phyloP scores from a whole-genome alignment of 78 protist species.

The Dictyostelium capitatum region DNA sequence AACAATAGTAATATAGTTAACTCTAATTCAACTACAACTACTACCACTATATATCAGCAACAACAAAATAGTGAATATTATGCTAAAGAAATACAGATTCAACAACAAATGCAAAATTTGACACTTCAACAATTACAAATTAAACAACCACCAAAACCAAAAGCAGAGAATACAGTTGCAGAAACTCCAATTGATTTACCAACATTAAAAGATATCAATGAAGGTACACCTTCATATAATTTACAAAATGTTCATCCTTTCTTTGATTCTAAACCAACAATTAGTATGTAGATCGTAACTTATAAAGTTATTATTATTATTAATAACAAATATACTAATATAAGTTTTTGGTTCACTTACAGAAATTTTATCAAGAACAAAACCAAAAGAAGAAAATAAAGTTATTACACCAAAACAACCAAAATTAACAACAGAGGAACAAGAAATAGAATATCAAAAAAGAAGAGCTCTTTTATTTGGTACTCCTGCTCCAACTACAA shows the following conservation, averaged over 20 bases:
- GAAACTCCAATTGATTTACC: neutral
- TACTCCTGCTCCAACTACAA: neutral
- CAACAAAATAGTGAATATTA: conserved; percentile 1
- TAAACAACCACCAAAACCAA: conserved; percentile 4
- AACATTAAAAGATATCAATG: neutral
- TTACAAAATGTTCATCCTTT: conserved; percentile 44
- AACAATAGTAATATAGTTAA: neutral
- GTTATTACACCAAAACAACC: neutral
- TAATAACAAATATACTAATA: neutral
- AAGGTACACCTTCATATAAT: neutral
- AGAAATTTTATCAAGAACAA: conserved; percentile 57
- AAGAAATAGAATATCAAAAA: conserved; percentile 40
- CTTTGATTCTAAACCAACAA: conserved; percentile 58
- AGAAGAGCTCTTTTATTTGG: conserved; percentile 62
- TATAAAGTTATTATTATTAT: no score
- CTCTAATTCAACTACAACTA: no score
- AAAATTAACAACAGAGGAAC: conserved; percentile 46
- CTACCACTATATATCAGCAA: neutral
- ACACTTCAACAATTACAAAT: conserved; percentile 6
- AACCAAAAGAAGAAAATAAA: conserved; percentile 20
- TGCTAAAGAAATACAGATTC: neutral
- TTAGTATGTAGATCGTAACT: no score
- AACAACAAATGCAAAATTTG: neutral
- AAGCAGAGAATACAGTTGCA: neutral
- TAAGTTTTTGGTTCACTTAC: no score